phyloP scores from a whole-genome alignment of 805 yeast species.

The Ogataea neopini region DNA sequence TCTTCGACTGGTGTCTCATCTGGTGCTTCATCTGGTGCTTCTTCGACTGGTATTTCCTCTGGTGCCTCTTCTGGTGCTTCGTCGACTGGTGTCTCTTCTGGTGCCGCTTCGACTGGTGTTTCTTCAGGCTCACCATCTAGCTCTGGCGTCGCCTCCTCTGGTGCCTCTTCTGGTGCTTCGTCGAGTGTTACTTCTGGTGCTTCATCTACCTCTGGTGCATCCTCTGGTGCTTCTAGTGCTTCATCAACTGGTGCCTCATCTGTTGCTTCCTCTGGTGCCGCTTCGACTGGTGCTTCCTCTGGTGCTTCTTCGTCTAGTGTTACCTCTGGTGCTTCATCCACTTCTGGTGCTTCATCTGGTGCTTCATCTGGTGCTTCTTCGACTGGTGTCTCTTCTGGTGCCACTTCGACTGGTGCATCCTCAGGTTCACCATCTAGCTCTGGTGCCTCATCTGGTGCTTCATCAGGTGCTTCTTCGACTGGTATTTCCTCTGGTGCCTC shows the following conservation, averaged over 20 bases:
- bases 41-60: neutral
- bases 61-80: neutral
- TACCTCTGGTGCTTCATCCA: neutral
- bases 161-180: neutral
- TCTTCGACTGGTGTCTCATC: neutral
- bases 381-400: no score
- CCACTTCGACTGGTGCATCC: neutral
- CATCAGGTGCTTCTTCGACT: neutral
- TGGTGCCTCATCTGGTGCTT: neutral
- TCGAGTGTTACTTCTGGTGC: neutral
- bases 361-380: no score
- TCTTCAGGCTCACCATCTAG: neutral
- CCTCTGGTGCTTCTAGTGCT: no score
- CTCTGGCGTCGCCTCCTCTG: neutral
- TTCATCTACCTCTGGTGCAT: neutral
- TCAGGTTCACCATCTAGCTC: neutral
- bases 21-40: neutral
- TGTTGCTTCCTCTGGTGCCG: neutral
- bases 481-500: neutral
- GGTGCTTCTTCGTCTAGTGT: neutral
- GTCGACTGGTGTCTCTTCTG: neutral
- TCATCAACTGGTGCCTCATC: neutral
- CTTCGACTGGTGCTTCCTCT: neutral
- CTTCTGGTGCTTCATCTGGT: neutral
- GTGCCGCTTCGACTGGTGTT: neutral